Evolutionary conservation across 2,329 filamentous ascomycete species (phyloP).

Genomic region (Colletotrichum sidae): DNA sequence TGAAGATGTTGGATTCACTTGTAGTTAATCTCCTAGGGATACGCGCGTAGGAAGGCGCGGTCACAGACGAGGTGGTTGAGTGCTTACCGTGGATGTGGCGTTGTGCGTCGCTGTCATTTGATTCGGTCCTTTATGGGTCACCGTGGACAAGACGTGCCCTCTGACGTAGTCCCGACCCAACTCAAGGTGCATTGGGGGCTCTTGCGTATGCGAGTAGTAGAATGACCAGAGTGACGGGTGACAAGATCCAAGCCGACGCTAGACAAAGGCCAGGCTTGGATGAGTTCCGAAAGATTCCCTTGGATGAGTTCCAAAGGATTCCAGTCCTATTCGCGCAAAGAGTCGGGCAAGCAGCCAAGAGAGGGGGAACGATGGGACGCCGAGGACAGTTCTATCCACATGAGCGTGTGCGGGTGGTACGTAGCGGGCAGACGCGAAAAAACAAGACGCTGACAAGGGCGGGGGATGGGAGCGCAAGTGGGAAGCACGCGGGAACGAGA

Average conservation of each 20-base stretch:
- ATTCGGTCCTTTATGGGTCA: neutral
- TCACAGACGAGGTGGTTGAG: neutral
- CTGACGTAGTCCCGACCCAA: neutral
- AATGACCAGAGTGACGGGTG: conserved; percentile 16
- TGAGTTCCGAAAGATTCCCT: conserved; percentile 26
- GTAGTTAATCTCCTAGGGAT: neutral
- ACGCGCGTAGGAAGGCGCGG: neutral
- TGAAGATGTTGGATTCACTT: neutral
- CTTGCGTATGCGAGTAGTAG: conserved; percentile 21
- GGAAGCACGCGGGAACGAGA: too few relatives aligned
- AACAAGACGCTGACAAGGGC: too few relatives aligned
- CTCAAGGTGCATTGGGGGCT: conserved; percentile 21
- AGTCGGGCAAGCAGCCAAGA: conserved; percentile 27
- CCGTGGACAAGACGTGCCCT: neutral
- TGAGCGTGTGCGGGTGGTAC: too few relatives aligned
- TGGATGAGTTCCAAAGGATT: too few relatives aligned
- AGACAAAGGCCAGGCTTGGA: conserved; percentile 6
- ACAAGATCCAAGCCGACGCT: conserved; percentile 11
- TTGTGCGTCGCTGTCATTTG: neutral
- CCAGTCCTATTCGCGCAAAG: conserved; percentile 19
- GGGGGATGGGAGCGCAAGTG: too few relatives aligned
- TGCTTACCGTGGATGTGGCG: conserved; percentile 8
- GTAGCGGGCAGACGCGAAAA: too few relatives aligned
- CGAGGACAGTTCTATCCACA: conserved; percentile 1
- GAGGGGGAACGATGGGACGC: conserved; percentile 1